Conservation (phyloP, 2,329 filamentous ascomycete species). For the Arthrobotrys sphaeroides region DNA sequence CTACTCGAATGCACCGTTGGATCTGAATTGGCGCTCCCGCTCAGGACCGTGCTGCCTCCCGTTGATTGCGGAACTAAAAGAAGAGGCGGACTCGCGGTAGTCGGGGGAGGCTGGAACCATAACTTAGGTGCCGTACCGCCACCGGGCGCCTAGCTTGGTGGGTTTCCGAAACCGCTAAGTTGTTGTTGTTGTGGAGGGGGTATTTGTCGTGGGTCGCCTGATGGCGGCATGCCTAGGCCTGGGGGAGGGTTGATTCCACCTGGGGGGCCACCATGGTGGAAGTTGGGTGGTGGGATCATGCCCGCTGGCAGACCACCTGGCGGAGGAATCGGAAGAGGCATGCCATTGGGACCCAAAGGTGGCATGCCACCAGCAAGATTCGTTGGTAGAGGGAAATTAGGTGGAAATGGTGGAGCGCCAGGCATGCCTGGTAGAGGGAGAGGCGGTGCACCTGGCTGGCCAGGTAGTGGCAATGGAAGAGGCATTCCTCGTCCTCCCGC, state of each 20-base stretch:
- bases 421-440: constrained; percentile 48
- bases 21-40: background rate
- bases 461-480: constrained; percentile 46
- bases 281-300: constrained; percentile 43
- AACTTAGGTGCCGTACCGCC: background rate
- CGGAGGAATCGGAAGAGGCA: constrained; percentile 41
- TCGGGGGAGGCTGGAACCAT: background rate
- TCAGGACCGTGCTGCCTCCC: background rate
- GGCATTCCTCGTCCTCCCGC: constrained; percentile 53
- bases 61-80: background rate
- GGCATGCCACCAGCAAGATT: constrained; percentile 30
- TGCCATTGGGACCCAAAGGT: constrained; percentile 48
- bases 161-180: constrained; percentile 49
- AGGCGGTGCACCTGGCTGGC: constrained; percentile 45
- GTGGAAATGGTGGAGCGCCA: constrained; percentile 58
- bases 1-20: background rate
- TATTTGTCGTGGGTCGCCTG: constrained; percentile 10
- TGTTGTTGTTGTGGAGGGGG: constrained; percentile 34
- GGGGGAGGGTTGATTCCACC: constrained; percentile 41
- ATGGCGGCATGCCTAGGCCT: constrained; percentile 40
- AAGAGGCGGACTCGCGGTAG: background rate
- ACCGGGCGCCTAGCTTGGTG: constrained; percentile 42
- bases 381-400: constrained; percentile 63
- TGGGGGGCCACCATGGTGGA: constrained; percentile 36
- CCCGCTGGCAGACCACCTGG: constrained; percentile 36